These are phyloP conservation scores for Alternaria consortialis DNA, from an alignment of 2,329 filamentous ascomycete species.

Conservation along the genomic window DNA sequence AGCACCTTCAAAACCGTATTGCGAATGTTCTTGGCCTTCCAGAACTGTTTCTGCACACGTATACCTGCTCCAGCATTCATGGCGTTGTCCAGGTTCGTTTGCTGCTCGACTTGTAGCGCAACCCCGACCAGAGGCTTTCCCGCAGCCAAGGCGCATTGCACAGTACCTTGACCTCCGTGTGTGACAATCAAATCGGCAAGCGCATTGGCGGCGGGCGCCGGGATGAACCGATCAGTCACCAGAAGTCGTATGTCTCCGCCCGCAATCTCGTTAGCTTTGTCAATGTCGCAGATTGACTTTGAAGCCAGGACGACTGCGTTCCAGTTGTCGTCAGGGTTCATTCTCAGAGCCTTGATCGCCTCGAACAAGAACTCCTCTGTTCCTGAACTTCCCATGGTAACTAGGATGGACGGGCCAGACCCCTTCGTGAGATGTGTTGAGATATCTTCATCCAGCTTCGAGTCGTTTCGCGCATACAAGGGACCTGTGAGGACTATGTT, in stretches of 20 bases:
- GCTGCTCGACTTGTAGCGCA: constrained; percentile 45
- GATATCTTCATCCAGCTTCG: constrained; percentile 40
- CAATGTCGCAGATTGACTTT: constrained; percentile 43
- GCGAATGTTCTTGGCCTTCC: constrained; percentile 42
- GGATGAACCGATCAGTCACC: constrained; percentile 44
- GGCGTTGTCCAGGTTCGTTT: constrained; percentile 47
- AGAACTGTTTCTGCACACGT: constrained; percentile 39
- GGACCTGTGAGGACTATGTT: constrained; percentile 46
- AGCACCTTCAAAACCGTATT: constrained; percentile 35
- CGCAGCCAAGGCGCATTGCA: constrained; percentile 43
- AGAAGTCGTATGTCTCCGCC: constrained; percentile 37
- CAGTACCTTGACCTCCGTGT: constrained; percentile 46
- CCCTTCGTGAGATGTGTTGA: constrained; percentile 35
- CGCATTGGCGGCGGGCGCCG: constrained; percentile 39
- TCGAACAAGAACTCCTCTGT: constrained; percentile 45
- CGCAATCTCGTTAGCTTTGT: constrained; percentile 35
- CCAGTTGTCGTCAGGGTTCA: constrained; percentile 39
- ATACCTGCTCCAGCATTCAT: constrained; percentile 45
- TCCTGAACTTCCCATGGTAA: constrained; percentile 45
- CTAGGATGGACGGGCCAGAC: constrained; percentile 35
- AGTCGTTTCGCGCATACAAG: constrained; percentile 33
- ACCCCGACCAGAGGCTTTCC: constrained; percentile 46
- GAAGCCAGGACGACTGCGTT: constrained; percentile 43
- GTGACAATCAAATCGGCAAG: constrained; percentile 42
- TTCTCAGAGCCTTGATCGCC: constrained; percentile 40